These are phyloP conservation scores for Rhodomyrtus psidioides DNA, from an alignment of 441 rosid species.

Conservation along the genomic window DNA sequence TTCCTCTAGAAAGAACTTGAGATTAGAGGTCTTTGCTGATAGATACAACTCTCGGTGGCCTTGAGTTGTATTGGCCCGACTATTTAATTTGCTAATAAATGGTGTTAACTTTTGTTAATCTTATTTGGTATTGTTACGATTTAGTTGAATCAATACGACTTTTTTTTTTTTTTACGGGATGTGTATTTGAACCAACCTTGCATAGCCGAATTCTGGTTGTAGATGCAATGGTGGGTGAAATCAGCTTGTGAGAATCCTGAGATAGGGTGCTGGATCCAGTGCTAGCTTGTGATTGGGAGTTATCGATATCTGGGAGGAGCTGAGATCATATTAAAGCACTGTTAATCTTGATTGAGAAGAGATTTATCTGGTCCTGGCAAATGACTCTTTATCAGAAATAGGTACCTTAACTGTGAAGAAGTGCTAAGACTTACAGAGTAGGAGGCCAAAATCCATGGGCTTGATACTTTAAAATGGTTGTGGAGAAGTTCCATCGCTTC, in stretches of 20 bases:
- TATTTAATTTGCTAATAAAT: neutral
- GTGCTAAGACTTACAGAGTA: neutral
- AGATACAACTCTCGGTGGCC: neutral
- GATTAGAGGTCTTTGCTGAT: neutral
- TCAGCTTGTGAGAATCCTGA: neutral
- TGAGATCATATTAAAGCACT: neutral
- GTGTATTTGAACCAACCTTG: neutral
- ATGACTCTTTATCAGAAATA: neutral
- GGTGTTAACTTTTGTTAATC: neutral
- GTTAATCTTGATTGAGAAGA: neutral
- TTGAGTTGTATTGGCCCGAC: neutral
- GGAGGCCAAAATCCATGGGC: neutral
- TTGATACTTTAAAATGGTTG: neutral
- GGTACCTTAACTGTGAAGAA: neutral
- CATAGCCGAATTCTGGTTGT: neutral
- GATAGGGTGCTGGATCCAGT: neutral
- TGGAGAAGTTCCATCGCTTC: neutral
- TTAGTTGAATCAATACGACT: neutral
- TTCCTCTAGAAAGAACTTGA: neutral
- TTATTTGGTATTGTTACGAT: neutral
- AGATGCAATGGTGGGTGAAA: neutral
- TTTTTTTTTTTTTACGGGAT: neutral
- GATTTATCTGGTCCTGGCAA: neutral
- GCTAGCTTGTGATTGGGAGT: neutral
- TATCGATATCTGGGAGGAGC: neutral